Evolutionary conservation across 2,329 filamentous ascomycete species (phyloP), one percentile per base, ranked within the genome.

Genomic region (Fusarium lyarnte): DNA sequence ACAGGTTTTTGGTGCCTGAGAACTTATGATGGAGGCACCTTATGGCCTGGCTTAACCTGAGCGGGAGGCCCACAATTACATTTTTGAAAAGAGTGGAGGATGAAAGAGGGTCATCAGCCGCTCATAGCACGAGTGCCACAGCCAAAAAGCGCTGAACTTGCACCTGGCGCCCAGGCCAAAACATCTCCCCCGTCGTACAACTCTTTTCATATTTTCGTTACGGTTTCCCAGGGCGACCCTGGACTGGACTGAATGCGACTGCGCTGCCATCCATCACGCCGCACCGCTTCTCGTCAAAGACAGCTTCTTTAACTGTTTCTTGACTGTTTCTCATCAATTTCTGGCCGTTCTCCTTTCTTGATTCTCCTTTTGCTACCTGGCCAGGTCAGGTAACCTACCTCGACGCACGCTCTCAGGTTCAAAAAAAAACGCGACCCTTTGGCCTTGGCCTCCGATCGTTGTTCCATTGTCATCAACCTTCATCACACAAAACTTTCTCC

Each of bases 151-250:
- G 38, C n/a, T 38, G 53, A 42, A 60, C 67, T 62, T 62, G 60
- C 74, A 76, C 72, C 23, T 17, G 31, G 54, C 41, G 41, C 49
- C 25, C 49, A 41, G 73, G 75, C 74, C 72, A 76, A 77, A 77
- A 76, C 76, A 74, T 66, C 59, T 72, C 58, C 23, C 49, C 49
- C 49, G 35, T 73, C 62, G 69, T 73, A 54, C 69, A 70, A 73
- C 75, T 70, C 70, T 62, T 71, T 69, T 68, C 72, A 66, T 73
- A 71, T 77, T 77, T 77, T 77, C 69, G 70, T 78, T 68, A 72
- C 73, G 58, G 76, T 77, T 75, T 76, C 76, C 76, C 58, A 77
- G 76, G 76, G 76, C 76, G 76, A 77, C 76, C 75, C 66, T 42
- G 69, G 76, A 72, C 66, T 42, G 69, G 76, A 72, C 69, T 67